Evolutionary conservation across 108 stramenopile species (phyloP).

Genomic region (Cyclotella kingstonii): DNA sequence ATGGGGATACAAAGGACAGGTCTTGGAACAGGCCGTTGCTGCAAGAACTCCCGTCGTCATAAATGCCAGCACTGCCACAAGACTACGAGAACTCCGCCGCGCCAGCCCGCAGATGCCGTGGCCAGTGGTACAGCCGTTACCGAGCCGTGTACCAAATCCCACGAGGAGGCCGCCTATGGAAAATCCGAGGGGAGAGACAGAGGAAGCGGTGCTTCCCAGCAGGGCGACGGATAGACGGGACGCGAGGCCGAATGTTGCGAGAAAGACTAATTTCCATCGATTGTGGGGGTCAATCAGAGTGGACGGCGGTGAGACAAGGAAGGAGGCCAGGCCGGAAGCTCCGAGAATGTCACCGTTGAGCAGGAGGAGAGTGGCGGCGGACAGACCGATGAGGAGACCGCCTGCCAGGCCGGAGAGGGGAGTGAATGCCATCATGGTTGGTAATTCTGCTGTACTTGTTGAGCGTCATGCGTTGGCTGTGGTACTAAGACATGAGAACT

Average conservation of each 20-base stretch:
- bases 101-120: slow-evolving; percentile 86
- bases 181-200: slow-evolving; percentile 42
- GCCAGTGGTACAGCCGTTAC: slow-evolving; percentile 78
- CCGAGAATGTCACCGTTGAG: slow-evolving; percentile 74
- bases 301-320: slow-evolving; percentile 36
- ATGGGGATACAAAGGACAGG: slow-evolving; percentile 41
- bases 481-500: no score
- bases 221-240: slow-evolving; percentile 24
- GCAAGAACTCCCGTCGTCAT: slow-evolving; percentile 64
- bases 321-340: slow-evolving; percentile 54
- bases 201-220: slow-evolving; percentile 12
- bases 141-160: slow-evolving; percentile 48
- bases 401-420: neutral
- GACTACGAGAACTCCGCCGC: slow-evolving; percentile 65
- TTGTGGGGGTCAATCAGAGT: slow-evolving; percentile 31
- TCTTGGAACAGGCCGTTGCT: slow-evolving; percentile 24
- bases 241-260: slow-evolving; percentile 52
- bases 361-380: slow-evolving; percentile 56
- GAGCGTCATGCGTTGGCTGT: no score
- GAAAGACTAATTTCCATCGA: slow-evolving; percentile 61
- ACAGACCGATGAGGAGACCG: slow-evolving; percentile 31
- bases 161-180: slow-evolving; percentile 65
- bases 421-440: no score
- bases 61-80: slow-evolving; percentile 75
- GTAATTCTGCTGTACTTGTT: no score